These are phyloP conservation scores for Prototheca cutis DNA, from an alignment of 163 green algal genomes.

Conservation along the genomic window DNA sequence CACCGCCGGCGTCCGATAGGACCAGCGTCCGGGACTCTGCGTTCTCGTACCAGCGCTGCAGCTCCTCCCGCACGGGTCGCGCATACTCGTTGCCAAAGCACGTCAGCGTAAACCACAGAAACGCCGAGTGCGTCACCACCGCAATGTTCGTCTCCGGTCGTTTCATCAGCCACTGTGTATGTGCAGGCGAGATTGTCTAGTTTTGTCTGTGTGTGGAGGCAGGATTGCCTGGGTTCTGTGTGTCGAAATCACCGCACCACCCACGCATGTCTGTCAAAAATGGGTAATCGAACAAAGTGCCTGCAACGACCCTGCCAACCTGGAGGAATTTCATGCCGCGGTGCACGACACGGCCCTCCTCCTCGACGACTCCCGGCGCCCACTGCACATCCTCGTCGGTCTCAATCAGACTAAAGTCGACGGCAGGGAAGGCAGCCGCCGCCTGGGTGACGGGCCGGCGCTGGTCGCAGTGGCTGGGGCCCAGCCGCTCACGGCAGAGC, in stretches of 20 bases:
- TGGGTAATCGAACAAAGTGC: too few species aligned
- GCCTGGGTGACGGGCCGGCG: conserved; percentile 17
- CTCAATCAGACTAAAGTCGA: conserved; percentile 42
- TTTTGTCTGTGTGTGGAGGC: too few species aligned
- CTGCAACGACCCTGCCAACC: conserved; percentile 14
- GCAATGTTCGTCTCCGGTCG: conserved; percentile 44
- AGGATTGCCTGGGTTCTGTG: too few species aligned
- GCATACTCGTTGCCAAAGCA: conserved; percentile 36
- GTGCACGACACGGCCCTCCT: conserved; percentile 24
- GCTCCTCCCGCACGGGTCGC: conserved; percentile 13
- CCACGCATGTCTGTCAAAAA: too few species aligned
- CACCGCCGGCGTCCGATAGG: conserved; percentile 33
- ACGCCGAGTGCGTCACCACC: conserved; percentile 51
- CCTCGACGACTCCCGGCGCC: conserved; percentile 21
- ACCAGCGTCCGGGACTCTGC: conserved; percentile 48
- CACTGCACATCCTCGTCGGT: conserved; percentile 30
- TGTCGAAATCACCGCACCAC: too few species aligned
- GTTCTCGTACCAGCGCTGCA: conserved; percentile 40
- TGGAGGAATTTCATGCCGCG: conserved; percentile 39
- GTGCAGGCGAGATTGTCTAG: neutral
- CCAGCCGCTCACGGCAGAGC: conserved; percentile 44
- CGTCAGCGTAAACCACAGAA: conserved; percentile 42
- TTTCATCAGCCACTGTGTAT: conserved; percentile 15
- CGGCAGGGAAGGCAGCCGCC: conserved; percentile 30
- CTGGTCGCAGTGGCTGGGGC: conserved; percentile 35